phyloP scores from a whole-genome alignment of 441 rosid genomes.

The Populus hybrid region DNA sequence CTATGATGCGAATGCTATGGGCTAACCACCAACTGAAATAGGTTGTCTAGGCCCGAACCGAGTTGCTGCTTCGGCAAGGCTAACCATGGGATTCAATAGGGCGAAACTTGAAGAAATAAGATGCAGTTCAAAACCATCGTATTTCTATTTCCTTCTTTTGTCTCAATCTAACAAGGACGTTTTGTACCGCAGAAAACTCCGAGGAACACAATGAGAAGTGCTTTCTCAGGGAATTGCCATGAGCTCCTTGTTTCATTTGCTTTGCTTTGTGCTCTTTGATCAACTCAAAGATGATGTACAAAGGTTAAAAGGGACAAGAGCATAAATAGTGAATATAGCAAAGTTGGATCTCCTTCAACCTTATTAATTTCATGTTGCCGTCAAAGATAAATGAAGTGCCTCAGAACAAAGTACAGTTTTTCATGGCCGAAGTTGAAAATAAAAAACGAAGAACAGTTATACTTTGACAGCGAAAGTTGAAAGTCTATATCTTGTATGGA shows the following conservation, averaged over 20 bases:
- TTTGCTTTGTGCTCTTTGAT: not conserved
- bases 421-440: slow-evolving; percentile 4
- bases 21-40: too few species aligned
- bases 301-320: not conserved
- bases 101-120: too few species aligned
- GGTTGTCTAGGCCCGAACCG: too few species aligned
- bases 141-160: too few species aligned
- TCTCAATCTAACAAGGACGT: too few species aligned
- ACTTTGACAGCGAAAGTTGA: not conserved
- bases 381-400: not conserved
- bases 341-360: not conserved
- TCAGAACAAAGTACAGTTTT: slow-evolving; percentile 14
- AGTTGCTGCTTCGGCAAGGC: too few species aligned
- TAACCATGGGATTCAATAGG: too few species aligned
- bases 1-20: too few species aligned
- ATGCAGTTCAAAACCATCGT: too few species aligned
- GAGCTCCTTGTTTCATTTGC: not conserved
- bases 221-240: not conserved
- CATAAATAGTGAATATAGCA: not conserved
- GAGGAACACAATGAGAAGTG: not conserved
- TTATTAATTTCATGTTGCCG: not conserved
- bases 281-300: not conserved
- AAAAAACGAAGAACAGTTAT: not conserved
- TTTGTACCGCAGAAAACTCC: too few species aligned
- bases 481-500: not conserved